Conservation (phyloP, 306 rosid species). For the Prunus fruticosa region DNA sequence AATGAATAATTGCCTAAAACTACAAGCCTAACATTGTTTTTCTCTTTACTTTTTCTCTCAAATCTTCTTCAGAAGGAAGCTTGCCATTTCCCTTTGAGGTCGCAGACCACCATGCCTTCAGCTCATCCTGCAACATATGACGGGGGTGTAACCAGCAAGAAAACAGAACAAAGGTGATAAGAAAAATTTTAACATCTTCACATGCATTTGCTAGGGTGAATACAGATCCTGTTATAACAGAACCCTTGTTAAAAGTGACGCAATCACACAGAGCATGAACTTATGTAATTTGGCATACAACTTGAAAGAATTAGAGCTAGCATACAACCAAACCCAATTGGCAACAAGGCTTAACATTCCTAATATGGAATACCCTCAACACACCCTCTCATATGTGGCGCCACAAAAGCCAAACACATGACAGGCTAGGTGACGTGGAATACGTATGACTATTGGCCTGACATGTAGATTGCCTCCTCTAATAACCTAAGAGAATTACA, state of each 20-base stretch:
- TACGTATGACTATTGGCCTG: neutral
- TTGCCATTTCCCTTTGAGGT: constrained; percentile 39
- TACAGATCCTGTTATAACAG: neutral
- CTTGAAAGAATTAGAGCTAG: no score
- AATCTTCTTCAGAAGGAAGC: constrained; percentile 57
- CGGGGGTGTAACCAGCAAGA: neutral
- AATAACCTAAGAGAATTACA: neutral
- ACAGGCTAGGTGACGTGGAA: neutral
- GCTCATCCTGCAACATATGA: constrained; percentile 66
- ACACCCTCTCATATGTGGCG: neutral
- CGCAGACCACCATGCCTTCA: constrained; percentile 80
- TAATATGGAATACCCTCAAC: no score
- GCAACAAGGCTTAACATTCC: no score
- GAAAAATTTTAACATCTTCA: neutral
- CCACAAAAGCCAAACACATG: neutral
- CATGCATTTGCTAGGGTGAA: neutral
- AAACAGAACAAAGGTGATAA: neutral
- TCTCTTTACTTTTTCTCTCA: constrained; percentile 44
- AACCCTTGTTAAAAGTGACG: neutral
- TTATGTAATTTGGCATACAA: no score
- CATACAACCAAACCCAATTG: no score
- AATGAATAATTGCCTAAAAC: constrained; percentile 21
- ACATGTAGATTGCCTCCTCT: neutral
- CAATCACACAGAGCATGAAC: neutral
- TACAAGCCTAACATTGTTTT: constrained; percentile 61